Percentiles rank a stretch among this genome's conserved stretches.
These are phyloP conservation scores for Pyronema omphalodes DNA, from an alignment of 495 filamentous ascomycete species.

Conservation along the genomic window DNA sequence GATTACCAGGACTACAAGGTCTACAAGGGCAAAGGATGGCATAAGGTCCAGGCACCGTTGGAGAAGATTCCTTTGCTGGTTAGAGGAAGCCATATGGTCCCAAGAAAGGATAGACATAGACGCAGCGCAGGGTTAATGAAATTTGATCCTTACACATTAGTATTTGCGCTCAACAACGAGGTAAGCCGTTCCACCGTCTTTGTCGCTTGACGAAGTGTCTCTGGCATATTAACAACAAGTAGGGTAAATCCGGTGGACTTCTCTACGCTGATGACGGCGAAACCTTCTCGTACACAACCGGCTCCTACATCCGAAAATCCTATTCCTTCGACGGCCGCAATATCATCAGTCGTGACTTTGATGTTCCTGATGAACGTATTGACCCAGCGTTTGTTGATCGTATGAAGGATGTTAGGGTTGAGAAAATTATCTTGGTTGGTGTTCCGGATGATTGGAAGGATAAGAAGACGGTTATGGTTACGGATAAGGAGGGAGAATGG, in stretches of 20 bases:
- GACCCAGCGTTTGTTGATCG: slow-evolving; percentile 40
- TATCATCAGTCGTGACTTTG: neutral
- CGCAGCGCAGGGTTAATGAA: slow-evolving; percentile 75
- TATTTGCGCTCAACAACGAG: slow-evolving; percentile 53
- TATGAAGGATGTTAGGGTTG: slow-evolving; percentile 59
- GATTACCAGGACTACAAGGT: slow-evolving; percentile 77
- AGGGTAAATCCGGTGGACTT: slow-evolving; percentile 45
- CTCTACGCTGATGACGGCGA: slow-evolving; percentile 91
- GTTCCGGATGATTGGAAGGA: slow-evolving; percentile 53
- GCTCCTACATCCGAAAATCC: slow-evolving; percentile 66
- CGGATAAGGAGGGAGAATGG: slow-evolving; percentile 46
- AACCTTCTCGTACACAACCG: slow-evolving; percentile 68
- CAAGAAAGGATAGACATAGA: slow-evolving; percentile 70
- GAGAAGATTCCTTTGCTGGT: slow-evolving; percentile 77
- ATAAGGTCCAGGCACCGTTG: slow-evolving; percentile 56
- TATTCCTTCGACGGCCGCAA: slow-evolving; percentile 42
- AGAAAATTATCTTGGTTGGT: slow-evolving; percentile 66
- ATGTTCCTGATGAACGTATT: neutral
- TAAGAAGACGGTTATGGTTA: slow-evolving; percentile 48
- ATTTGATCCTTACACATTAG: slow-evolving; percentile 83
- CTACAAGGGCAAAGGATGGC: slow-evolving; percentile 49
- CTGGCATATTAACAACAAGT: neutral
- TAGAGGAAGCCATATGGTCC: slow-evolving; percentile 80
- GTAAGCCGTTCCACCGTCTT: slow-evolving; percentile 34
- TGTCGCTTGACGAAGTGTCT: neutral